Evolutionary conservation across 108 stramenopile genomes (phyloP).

Genomic region (Epipyxis sp.): DNA sequence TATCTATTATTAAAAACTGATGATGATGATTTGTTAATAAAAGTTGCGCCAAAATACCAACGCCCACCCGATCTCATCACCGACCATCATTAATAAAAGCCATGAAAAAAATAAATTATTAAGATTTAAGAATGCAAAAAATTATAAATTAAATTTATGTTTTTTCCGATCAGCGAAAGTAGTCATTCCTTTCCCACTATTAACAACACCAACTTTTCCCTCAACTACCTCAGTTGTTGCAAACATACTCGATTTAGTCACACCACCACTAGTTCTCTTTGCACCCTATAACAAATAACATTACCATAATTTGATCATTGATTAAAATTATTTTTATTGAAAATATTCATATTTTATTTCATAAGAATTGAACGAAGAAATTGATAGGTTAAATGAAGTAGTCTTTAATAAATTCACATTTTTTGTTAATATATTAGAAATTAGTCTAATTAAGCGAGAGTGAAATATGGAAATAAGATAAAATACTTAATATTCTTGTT

Average conservation of each 20-base stretch:
- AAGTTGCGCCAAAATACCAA: no score
- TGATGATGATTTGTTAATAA: no score
- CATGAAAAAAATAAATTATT: no score
- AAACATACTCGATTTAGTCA: slow-evolving; percentile 49
- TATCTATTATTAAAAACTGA: no score
- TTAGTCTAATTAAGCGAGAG: no score
- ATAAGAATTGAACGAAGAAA: neutral
- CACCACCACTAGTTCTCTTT: slow-evolving; percentile 38
- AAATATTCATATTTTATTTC: neutral
- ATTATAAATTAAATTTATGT: slow-evolving; percentile 2
- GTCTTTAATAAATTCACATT: no score
- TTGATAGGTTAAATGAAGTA: slow-evolving; percentile 3
- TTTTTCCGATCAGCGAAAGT: slow-evolving; percentile 31
- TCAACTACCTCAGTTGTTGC: slow-evolving; percentile 39
- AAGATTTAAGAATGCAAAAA: no score
- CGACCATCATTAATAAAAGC: no score
- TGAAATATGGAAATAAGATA: no score
- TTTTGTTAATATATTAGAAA: no score
- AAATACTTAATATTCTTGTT: no score
- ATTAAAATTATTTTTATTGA: slow-evolving; percentile 30
- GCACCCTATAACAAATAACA: slow-evolving; percentile 49
- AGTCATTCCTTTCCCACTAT: slow-evolving; percentile 49
- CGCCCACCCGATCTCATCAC: no score
- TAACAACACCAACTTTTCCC: slow-evolving; percentile 49
- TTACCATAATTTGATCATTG: slow-evolving; percentile 36